Percentiles rank a stretch among this genome's conserved stretches.
These are phyloP conservation scores for Boletales sp. DNA, from an alignment of 768 basidiomycete genomes.

Conservation along the genomic window DNA sequence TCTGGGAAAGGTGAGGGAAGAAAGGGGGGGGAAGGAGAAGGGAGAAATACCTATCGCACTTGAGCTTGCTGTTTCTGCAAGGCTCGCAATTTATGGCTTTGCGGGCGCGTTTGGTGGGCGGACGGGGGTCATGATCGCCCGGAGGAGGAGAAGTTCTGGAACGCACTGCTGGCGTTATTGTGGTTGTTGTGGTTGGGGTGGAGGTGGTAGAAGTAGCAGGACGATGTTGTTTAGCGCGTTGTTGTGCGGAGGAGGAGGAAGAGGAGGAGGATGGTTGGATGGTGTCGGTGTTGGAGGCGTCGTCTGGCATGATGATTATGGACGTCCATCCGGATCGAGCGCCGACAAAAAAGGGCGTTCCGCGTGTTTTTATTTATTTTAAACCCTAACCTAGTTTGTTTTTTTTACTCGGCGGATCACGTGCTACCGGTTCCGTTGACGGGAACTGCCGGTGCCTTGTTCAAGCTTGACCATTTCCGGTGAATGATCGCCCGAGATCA, in stretches of 20 bases:
- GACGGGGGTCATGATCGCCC: conserved; percentile 54
- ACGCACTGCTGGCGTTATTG: conserved; percentile 36
- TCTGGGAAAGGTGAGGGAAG: conserved; percentile 34
- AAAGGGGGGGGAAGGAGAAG: no score
- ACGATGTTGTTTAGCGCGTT: conserved; percentile 20
- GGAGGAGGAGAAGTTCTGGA: conserved; percentile 46
- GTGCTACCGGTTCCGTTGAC: conserved; percentile 16
- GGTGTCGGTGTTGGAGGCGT: conserved; percentile 13
- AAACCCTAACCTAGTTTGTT: conserved; percentile 22
- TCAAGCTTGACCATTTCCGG: no score
- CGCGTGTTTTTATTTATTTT: conserved; percentile 20
- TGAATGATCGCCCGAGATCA: no score
- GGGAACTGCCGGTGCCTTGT: background rate
- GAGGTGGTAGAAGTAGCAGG: conserved; percentile 26
- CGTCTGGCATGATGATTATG: conserved; percentile 30
- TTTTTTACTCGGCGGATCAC: conserved; percentile 8
- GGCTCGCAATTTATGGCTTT: conserved; percentile 91
- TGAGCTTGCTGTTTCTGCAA: conserved; percentile 82
- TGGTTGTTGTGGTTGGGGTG: background rate
- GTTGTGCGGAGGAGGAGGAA: conserved; percentile 1
- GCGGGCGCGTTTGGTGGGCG: conserved; percentile 77
- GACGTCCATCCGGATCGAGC: conserved; percentile 26
- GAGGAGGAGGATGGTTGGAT: conserved; percentile 9
- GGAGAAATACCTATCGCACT: conserved; percentile 71
- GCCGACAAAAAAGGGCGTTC: conserved; percentile 5